Base-by-base conservation (phyloP, 345 rosid species). In the Corymbia maculata region DNA sequence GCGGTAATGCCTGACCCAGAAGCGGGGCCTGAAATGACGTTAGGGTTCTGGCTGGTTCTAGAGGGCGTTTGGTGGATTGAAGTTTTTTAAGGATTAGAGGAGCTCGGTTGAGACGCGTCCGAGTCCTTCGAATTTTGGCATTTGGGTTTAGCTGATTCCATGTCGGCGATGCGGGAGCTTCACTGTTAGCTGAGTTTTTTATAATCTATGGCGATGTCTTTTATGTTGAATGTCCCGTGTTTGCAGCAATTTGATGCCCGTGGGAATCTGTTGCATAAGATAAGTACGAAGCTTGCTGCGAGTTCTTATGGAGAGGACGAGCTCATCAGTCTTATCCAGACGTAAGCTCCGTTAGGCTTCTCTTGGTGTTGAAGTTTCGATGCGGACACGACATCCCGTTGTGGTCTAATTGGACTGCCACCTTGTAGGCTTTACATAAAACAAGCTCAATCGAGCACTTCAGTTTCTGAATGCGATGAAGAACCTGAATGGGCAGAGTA, bases 401-500 rank as follows among this genome's bases (percentile, higher is more conserved):
- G 28, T 85, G 85, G 51, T 51, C 88, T 59, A 53, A 50, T 80
- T 21, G 59, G 5, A 19, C 64, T 91, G 86, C 86, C 86, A 52
- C 75, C 52, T 90, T 16, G 42, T 87, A 97, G 99, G 89, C 92
- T 97, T 15, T 97, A 97, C 92, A 94, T 97, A 91, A 93, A 96
- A 91, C 98, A 96, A 92, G 93, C 96, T 87, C 88, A 91, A 51
- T 92, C 95, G 15, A 92, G 89, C 84, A 95, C 94, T 85, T 93
- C 93, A 13, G 89, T 94, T 85, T 88, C 95, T 42, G 97, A 93
- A 66, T 85, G 88, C 26, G 93, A 93, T 16, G 96, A 95, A 57
- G 95, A 96, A 92, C 91, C 93, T 0, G 98, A 96, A 84, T 97
- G 98, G 99, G 95, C 95, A 36, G 99, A 96, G 87, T 97, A 96